Evolutionary conservation across 176 grass and related monocot genomes (phyloP).

Genomic region (Triticum monococcum): DNA sequence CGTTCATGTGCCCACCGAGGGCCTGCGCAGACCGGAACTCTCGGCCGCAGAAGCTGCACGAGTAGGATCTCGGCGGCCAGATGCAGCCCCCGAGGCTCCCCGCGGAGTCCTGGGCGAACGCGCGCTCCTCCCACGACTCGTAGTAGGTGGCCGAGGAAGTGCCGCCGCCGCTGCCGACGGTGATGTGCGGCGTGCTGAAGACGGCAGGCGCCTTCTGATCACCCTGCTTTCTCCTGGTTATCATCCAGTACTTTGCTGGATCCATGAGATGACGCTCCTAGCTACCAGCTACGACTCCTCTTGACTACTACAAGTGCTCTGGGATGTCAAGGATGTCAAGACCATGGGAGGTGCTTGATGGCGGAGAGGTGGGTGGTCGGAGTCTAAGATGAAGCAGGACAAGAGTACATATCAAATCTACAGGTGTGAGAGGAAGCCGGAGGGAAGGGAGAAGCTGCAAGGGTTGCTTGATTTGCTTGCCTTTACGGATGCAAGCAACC

Average conservation of each 20-base stretch:
- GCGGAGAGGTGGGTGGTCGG: constrained; percentile 3
- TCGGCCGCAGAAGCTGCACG: constrained; percentile 60
- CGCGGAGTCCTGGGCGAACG: constrained; percentile 48
- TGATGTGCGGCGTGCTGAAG: background rate
- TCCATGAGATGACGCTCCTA: constrained; percentile 36
- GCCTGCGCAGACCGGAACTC: constrained; percentile 71
- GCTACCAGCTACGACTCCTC: background rate
- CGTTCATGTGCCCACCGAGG: constrained; percentile 75
- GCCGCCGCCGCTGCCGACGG: background rate
- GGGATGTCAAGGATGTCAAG: background rate
- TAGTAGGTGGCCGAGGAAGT: constrained; percentile 18
- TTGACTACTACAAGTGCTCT: background rate
- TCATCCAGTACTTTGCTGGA: constrained; percentile 54
- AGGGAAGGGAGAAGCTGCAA: constrained; percentile 22
- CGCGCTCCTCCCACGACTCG: constrained; percentile 62
- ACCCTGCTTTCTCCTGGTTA: constrained; percentile 30
- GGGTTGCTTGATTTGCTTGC: constrained; percentile 33
- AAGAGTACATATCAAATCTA: constrained; percentile 10
- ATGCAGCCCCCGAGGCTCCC: constrained; percentile 50
- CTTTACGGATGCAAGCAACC: constrained; percentile 26
- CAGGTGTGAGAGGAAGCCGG: background rate
- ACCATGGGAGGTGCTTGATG: background rate
- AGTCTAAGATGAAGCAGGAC: constrained; percentile 25
- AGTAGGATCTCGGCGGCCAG: constrained; percentile 66
- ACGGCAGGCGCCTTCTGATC: constrained; percentile 22